Conservation (phyloP, 2,329 filamentous ascomycete genomes). For the Ophiostoma sp. region DNA sequence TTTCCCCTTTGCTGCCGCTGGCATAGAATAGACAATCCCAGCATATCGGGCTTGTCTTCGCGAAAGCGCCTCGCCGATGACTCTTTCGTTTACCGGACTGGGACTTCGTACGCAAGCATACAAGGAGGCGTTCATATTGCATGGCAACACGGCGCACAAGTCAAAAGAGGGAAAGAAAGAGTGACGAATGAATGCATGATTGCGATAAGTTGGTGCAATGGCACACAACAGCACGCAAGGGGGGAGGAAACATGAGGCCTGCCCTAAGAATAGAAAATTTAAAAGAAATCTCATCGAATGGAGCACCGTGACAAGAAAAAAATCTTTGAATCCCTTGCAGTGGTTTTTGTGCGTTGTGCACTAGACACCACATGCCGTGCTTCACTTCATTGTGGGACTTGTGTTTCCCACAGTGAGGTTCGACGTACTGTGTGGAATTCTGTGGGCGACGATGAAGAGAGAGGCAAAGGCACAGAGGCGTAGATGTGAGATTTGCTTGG, state of each 20-base stretch:
- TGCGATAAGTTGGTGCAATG: neutral
- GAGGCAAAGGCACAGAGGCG: neutral
- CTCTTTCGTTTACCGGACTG: neutral
- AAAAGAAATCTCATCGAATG: neutral
- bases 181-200: neutral
- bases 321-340: neutral
- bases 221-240: neutral
- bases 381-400: neutral
- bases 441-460: neutral
- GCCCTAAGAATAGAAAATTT: neutral
- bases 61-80: too few relatives aligned
- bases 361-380: slow-evolving; percentile 2
- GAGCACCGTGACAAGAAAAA: neutral
- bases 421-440: neutral
- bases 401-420: neutral
- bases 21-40: neutral
- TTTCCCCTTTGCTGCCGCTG: neutral
- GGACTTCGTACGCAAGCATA: neutral
- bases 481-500: neutral
- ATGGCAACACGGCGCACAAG: neutral
- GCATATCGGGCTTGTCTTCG: neutral
- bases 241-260: neutral
- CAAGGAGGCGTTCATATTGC: neutral
- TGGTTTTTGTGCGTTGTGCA: neutral
- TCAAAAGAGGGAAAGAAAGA: neutral